Evolutionary conservation across 2,329 filamentous ascomycete genomes (phyloP), one percentile per base, ranked within the genome.

Genomic region (Exophiala alcalophila): DNA sequence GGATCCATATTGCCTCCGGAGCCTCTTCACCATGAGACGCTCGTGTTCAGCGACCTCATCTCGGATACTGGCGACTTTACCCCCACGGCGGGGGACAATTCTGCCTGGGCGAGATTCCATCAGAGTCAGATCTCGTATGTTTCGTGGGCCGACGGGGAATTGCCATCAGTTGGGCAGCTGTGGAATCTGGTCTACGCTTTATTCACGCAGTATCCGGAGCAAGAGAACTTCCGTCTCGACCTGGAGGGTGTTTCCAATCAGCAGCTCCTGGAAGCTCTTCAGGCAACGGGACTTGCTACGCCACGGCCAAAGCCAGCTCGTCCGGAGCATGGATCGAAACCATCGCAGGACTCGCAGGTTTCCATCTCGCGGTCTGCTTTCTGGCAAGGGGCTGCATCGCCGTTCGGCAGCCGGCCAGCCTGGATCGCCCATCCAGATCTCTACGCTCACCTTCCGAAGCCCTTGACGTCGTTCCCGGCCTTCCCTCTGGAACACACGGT

Each of bases 301-400:
- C n/a, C n/a, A n/a, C n/a, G n/a, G n/a, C n/a, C n/a, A n/a, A n/a
- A n/a, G n/a, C n/a, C n/a, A n/a, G n/a, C n/a, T n/a, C n/a, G n/a
- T n/a, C n/a, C n/a, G n/a, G 61, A 62, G 32, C 64, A 18, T 60
- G 65, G 14, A 59, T 65, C 19, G 60, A 61, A 2, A 49, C 55
- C 31, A 57, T 34, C 26, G 60, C 56, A 14, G 55, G 58, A 2
- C 50, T 59, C 7, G 66, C 69, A 46, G 47, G 55, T 4, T 61
- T 69, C 30, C 57, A 65, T 8, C 50, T 66, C 2, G 55, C 56
- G 4, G 52, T 69, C 1, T 30, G 41, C 8, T 65, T 84, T 85
- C 68, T 85, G 81, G 81, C 81, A 84, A 57, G 81, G 81, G 31
- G 81, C 81, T 20, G 81, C 75, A 12, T 83, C 80, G 1, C 82